Evolutionary conservation across 768 basidiomycete genomes (phyloP), one percentile per base, ranked within the genome.

Genomic region (Mycena maculata): DNA sequence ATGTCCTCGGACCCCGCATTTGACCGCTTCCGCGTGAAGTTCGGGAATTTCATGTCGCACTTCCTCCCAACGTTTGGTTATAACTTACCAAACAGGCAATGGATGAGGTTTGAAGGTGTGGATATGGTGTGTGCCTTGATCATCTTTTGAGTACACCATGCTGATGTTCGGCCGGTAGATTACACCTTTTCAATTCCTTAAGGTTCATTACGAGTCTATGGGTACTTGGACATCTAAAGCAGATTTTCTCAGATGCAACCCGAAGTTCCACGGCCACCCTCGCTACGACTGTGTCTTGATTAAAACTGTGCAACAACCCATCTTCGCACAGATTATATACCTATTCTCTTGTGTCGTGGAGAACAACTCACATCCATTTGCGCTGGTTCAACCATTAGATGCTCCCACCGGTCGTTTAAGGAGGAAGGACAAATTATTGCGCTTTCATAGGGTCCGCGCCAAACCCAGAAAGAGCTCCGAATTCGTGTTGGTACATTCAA

Each of bases 221-320:
- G 28, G 55, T n/a, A 78, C 65, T 30, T 82, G 79, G 80, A 30
- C 53, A 11, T 28, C 68, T 23, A 63, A 60, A 4, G 73, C 68
- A 1, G 75, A 83, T 58, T 69, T 76, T 31, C 69, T 83, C 1
- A 61, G 67, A 6, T 78, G 73, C 66, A 80, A 75, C 59, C 77
- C 79, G 11, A 50, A 48, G 0, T 82, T 82, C 61, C 69, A 73
- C 36, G 41, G 65, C 0, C 25, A 45, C 1, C 74, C 73, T 10
- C 72, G 70, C 0, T 80, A 75, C 13, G 53, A 54, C 38, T 36
- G 13, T 8, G 53, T 49, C 28, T 13, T 49, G 28, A 15, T 49
- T 28, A 49, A 49, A 4, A 49, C 48, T 8, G 48, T 28, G 18
- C 15, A 31, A 6, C 11, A 49, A 31, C 48, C 48, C 16, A 49